phyloP scores from a whole-genome alignment of 78 protist genomes.

The Cavenderia fasciculata region DNA sequence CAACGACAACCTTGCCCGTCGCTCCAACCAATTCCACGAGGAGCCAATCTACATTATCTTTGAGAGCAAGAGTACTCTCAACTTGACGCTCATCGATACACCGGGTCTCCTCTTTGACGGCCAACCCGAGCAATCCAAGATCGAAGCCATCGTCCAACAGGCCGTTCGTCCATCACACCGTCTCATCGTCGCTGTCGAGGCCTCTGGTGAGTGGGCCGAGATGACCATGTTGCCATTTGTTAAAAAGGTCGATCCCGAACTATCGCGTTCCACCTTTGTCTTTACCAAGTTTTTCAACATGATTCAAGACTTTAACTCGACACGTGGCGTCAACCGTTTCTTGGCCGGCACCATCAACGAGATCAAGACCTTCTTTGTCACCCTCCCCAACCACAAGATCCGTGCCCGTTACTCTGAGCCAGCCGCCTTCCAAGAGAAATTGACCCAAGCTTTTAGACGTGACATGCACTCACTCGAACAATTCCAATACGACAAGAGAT shows the following conservation, averaged over 20 bases:
- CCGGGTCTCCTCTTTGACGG: slow-evolving; percentile 64
- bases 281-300: slow-evolving; percentile 72
- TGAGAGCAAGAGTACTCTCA: slow-evolving; percentile 46
- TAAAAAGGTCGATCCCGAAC: slow-evolving; percentile 79
- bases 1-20: slow-evolving; percentile 31
- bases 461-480: slow-evolving; percentile 81
- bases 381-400: slow-evolving; percentile 72
- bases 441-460: slow-evolving; percentile 59
- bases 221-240: slow-evolving; percentile 41
- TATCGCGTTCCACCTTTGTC: slow-evolving; percentile 59
- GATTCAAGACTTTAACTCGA: slow-evolving; percentile 60
- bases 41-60: slow-evolving; percentile 77
- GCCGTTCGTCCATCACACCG: slow-evolving; percentile 60
- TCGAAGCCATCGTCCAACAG: slow-evolving; percentile 27
- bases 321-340: slow-evolving; percentile 70
- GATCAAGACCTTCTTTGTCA: slow-evolving; percentile 83
- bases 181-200: slow-evolving; percentile 67
- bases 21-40: slow-evolving; percentile 20
- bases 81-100: slow-evolving; percentile 72
- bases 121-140: slow-evolving; percentile 21
- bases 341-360: slow-evolving; percentile 68
- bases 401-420: slow-evolving; percentile 63
- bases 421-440: slow-evolving; percentile 62
- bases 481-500: slow-evolving; percentile 80
- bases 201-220: slow-evolving; percentile 69